Evolutionary conservation across 2,329 filamentous ascomycete species (phyloP).

Genomic region (Calonectria pauciramosa): DNA sequence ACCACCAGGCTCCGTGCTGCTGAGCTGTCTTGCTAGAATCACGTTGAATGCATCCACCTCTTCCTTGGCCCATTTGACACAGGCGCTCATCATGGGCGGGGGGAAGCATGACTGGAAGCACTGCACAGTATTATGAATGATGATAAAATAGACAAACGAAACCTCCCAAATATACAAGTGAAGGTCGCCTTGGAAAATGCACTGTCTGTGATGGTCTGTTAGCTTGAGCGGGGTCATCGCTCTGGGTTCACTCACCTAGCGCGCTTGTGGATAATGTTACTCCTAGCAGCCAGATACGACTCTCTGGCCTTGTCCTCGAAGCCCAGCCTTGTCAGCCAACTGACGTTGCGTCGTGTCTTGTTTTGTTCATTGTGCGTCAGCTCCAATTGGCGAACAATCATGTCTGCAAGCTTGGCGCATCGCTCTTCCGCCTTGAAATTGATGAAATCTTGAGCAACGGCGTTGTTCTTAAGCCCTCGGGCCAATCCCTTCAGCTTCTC

Average conservation of each 20-base stretch:
- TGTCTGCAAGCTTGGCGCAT: constrained; percentile 80
- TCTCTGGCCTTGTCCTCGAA: constrained; percentile 92
- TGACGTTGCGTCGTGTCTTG: constrained; percentile 84
- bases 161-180: constrained; percentile 95
- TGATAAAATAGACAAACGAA: constrained; percentile 94
- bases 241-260: constrained; percentile 70
- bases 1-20: constrained; percentile 83
- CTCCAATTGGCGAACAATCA: constrained; percentile 83
- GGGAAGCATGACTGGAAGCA: constrained; percentile 92
- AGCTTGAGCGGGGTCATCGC: constrained; percentile 24
- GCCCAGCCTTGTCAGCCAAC: constrained; percentile 87
- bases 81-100: constrained; percentile 88
- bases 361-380: constrained; percentile 82
- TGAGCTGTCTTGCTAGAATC: constrained; percentile 85
- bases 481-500: constrained; percentile 88
- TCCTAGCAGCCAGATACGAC: constrained; percentile 85
- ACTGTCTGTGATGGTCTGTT: constrained; percentile 73
- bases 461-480: constrained; percentile 85
- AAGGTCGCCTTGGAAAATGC: constrained; percentile 94
- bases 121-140: constrained; percentile 92
- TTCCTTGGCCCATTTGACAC: constrained; percentile 98
- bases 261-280: constrained; percentile 82
- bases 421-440: constrained; percentile 91
- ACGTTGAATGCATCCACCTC: constrained; percentile 92
- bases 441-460: constrained; percentile 91